Evolutionary conservation across 495 filamentous ascomycete species (phyloP), one percentile per base, ranked within the genome.

Genomic region (Aspergillus saccharolyticus): DNA sequence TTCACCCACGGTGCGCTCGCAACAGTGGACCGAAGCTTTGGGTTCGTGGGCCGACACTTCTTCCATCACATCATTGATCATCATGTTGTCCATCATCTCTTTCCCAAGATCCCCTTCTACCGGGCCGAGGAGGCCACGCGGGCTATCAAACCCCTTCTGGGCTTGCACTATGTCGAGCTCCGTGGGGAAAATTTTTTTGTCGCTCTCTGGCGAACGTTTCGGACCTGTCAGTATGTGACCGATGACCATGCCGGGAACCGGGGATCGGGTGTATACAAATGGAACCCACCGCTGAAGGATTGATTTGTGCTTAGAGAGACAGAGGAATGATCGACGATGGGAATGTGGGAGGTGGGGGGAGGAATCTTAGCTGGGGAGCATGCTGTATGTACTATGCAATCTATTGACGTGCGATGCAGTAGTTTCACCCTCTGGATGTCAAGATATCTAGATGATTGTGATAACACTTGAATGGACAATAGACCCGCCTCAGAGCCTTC

Each of bases 21-120:
- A 33, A 95, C 90, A 30, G 89, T 95, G 56, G 90, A 95, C 65
- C 88, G 90, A 59, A 87, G 91, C 65, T 90, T 92, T 61, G 89
- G 89, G 55, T 92, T 91, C 74, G 85, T 90, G 65, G 90, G 90
- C 44, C 86, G 88, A 57, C 81, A 85, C 61, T 78, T 95, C 61
- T 80, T 95, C 73, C 90, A 95, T 77, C 87, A 89, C 65, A 92
- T 93, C 68, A 86, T 92, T 70, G 90, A 93, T 74, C 90, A 87
- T 28, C 90, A 94, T 74, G 90, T 95, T 53, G 79, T 91, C 44
- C 90, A 95, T 76, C 90, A 94, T 78, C 88, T 89, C 67, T 82
- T 92, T 61, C 84, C 81, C 7, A 39, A 42, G 4, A 54, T 54
- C 14, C 52, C 52, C 1, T 54, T 54, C 20, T 45, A 54, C 42